phyloP scores from a whole-genome alignment of 2,329 filamentous ascomycete genomes.

The Massarina eburnea region DNA sequence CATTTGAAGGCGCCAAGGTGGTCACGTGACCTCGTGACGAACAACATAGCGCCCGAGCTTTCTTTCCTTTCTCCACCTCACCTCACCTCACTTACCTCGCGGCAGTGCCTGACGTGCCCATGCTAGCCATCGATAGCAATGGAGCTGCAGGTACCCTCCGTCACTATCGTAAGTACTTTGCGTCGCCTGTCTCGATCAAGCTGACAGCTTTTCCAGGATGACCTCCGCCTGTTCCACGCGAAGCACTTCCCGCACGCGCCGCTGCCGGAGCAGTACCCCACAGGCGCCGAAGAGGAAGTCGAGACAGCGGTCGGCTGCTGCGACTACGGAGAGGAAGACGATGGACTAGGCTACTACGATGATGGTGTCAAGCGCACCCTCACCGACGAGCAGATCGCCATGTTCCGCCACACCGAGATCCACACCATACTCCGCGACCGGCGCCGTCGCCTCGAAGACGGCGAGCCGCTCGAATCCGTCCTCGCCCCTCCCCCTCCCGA shows the following conservation, averaged over 20 bases:
- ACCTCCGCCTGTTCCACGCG: slow-evolving; percentile 47
- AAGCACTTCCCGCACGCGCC: slow-evolving; percentile 47
- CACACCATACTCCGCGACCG: slow-evolving; percentile 61
- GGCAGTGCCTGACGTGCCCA: slow-evolving; percentile 12
- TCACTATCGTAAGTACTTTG: slow-evolving; percentile 31
- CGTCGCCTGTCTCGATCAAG: neutral
- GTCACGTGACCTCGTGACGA: slow-evolving; percentile 34
- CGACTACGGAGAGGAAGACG: slow-evolving; percentile 53
- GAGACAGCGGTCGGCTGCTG: slow-evolving; percentile 13
- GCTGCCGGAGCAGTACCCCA: slow-evolving; percentile 37
- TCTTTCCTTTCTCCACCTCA: slow-evolving; percentile 12
- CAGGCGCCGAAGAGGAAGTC: slow-evolving; percentile 28
- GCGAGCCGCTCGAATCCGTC: slow-evolving; percentile 8
- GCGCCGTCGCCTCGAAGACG: slow-evolving; percentile 23
- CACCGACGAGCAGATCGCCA: slow-evolving; percentile 86
- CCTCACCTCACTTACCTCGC: slow-evolving; percentile 12
- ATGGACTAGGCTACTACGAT: slow-evolving; percentile 77
- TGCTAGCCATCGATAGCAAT: slow-evolving; percentile 16
- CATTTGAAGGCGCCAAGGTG: slow-evolving; percentile 34
- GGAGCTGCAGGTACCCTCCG: slow-evolving; percentile 30
- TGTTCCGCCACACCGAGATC: slow-evolving; percentile 88
- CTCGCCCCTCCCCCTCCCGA: neutral
- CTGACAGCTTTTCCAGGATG: slow-evolving; percentile 38
- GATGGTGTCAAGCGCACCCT: slow-evolving; percentile 87
- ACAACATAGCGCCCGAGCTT: slow-evolving; percentile 6